These are phyloP conservation scores for Globisporangium ultimum DNA, from an alignment of 352 stramenopile species.

Conservation along the genomic window DNA sequence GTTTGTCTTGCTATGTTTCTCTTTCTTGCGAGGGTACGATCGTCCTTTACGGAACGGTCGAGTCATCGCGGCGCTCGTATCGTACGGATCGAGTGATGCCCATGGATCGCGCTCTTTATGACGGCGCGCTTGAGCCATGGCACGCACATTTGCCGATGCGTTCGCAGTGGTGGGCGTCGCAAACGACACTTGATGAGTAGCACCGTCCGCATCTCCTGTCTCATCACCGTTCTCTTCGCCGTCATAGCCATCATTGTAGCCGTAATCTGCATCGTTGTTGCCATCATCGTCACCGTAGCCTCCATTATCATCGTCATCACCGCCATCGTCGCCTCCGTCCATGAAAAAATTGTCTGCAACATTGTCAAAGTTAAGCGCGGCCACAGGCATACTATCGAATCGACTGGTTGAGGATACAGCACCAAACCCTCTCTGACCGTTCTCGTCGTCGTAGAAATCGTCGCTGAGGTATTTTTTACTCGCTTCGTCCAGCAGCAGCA, in stretches of 20 bases:
- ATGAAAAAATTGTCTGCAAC: slow-evolving; percentile 25
- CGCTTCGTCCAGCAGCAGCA: slow-evolving; percentile 74
- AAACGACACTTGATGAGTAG: slow-evolving; percentile 10
- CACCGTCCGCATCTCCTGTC: not conserved
- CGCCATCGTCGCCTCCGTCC: slow-evolving; percentile 26
- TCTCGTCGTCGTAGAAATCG: slow-evolving; percentile 14
- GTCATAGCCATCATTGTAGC: slow-evolving; percentile 6
- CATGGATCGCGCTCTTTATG: slow-evolving; percentile 57
- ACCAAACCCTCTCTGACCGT: slow-evolving; percentile 8
- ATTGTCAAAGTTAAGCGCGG: slow-evolving; percentile 42
- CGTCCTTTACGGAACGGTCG: slow-evolving; percentile 73
- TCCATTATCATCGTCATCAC: slow-evolving; percentile 23
- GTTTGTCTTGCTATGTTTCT: slow-evolving; percentile 28
- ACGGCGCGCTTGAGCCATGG: not conserved
- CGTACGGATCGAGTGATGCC: slow-evolving; percentile 70
- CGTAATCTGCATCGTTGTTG: slow-evolving; percentile 20
- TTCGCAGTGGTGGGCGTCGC: not conserved
- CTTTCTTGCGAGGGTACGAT: slow-evolving; percentile 59
- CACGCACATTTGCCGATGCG: not conserved
- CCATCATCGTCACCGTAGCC: slow-evolving; percentile 29
- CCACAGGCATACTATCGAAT: slow-evolving; percentile 13
- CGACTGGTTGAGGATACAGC: not conserved
- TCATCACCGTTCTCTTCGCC: slow-evolving; percentile 3
- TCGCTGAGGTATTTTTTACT: slow-evolving; percentile 66
- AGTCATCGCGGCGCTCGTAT: slow-evolving; percentile 58